These are phyloP conservation scores for Torulaspora globosa DNA, from an alignment of 1,139 yeast genomes.

Conservation along the genomic window DNA sequence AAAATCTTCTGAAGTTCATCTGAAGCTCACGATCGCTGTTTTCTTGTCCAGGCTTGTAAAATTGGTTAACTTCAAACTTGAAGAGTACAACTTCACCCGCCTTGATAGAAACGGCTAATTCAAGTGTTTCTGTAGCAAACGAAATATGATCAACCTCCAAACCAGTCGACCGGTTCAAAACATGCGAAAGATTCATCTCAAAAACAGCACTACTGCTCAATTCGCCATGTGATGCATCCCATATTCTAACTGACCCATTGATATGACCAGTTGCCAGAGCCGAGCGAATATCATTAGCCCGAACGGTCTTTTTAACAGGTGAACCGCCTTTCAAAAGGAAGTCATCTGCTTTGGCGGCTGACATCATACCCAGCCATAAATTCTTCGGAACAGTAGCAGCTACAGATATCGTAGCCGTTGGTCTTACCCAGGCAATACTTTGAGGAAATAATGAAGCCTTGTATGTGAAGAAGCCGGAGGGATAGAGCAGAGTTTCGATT, in stretches of 20 bases:
- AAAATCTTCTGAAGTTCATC: constrained; percentile 35
- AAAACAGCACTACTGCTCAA: constrained; percentile 57
- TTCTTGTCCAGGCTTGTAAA: constrained; percentile 37
- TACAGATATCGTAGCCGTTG: constrained; percentile 56
- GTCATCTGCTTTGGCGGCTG: constrained; percentile 42
- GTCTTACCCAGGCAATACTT: constrained; percentile 70
- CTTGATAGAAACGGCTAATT: constrained; percentile 56
- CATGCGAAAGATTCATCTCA: constrained; percentile 50
- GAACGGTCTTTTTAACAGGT: constrained; percentile 52
- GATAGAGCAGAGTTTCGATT: constrained; percentile 48
- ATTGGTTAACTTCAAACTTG: constrained; percentile 59
- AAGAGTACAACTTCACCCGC: constrained; percentile 75
- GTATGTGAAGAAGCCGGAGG: constrained; percentile 52
- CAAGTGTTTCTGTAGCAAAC: constrained; percentile 73
- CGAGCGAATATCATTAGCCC: constrained; percentile 56
- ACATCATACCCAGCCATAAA: constrained; percentile 70
- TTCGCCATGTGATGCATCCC: constrained; percentile 81
- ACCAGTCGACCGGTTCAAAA: constrained; percentile 43
- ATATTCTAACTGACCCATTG: constrained; percentile 71
- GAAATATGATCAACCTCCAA: constrained; percentile 57
- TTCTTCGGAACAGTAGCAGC: constrained; percentile 57
- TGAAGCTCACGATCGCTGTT: constrained; percentile 31
- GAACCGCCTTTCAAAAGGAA: constrained; percentile 72
- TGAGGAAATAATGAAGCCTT: constrained; percentile 71
- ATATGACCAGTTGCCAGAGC: constrained; percentile 78